A percentile compares a stretch with the other conserved stretches of the same genome.
Conservation (phyloP, 78 protist species). For the Chrysochromulina parva region DNA sequence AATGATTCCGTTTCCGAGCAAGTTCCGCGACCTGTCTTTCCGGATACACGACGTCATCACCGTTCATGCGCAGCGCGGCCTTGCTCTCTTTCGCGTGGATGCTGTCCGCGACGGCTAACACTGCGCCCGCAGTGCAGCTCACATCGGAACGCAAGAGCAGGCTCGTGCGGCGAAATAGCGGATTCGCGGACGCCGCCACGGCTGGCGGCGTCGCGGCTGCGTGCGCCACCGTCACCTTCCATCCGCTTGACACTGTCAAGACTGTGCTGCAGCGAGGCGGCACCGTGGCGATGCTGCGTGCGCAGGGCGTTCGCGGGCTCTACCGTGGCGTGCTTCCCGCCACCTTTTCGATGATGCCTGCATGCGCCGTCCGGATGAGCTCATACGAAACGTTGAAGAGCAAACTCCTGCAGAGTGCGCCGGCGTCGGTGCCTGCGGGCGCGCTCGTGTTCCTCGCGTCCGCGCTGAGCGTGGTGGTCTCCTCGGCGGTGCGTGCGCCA, state of each 20-base stretch:
- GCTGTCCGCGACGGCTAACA: too few relatives aligned
- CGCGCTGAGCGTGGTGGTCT: slow-evolving; percentile 14
- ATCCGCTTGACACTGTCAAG: background rate
- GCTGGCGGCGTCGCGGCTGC: background rate
- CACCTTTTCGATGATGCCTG: slow-evolving; percentile 13
- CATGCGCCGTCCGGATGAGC: slow-evolving; percentile 9
- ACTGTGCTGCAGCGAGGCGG: slow-evolving; percentile 13
- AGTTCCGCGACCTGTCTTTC: too few relatives aligned
- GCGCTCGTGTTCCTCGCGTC: background rate
- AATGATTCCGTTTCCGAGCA: too few relatives aligned
- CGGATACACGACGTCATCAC: too few relatives aligned
- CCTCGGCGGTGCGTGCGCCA: background rate
- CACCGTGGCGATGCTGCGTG: background rate
- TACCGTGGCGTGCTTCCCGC: slow-evolving; percentile 9
- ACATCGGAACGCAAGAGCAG: too few relatives aligned
- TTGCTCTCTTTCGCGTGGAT: too few relatives aligned
- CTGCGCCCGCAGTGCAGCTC: too few relatives aligned
- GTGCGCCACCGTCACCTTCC: background rate
- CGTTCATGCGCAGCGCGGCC: too few relatives aligned
- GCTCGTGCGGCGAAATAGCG: too few relatives aligned
- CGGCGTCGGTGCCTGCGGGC: background rate
- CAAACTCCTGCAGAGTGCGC: background rate
- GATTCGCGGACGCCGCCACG: too few relatives aligned
- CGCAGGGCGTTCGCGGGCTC: background rate
- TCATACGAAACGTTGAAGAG: background rate